These are phyloP conservation scores for Russula sp. DNA, from an alignment of 768 basidiomycete genomes.

Conservation along the genomic window DNA sequence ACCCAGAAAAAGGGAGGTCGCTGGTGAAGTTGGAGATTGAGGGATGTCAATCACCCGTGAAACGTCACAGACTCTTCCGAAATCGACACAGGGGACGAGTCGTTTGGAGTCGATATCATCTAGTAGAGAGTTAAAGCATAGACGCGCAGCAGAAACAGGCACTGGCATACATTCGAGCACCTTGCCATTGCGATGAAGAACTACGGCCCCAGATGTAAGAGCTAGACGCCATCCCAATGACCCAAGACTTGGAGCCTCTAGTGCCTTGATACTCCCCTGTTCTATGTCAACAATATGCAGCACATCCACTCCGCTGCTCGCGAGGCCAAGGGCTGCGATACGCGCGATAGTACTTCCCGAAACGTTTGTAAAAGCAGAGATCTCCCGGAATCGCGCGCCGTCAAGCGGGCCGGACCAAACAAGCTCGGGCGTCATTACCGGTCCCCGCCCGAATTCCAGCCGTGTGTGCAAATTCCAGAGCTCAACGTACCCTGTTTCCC, in stretches of 20 bases:
- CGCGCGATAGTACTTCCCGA: background rate
- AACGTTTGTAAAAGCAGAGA: slow-evolving; percentile 5
- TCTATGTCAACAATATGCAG: slow-evolving; percentile 8
- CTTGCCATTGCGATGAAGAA: slow-evolving; percentile 13
- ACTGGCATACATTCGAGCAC: slow-evolving; percentile 14
- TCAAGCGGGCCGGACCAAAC: slow-evolving; percentile 25
- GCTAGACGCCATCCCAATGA: slow-evolving; percentile 29
- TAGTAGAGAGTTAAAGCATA: background rate
- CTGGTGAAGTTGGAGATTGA: background rate
- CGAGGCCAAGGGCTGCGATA: slow-evolving; percentile 13
- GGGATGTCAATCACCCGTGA: background rate
- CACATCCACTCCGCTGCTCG: slow-evolving; percentile 4
- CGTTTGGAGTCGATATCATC: slow-evolving; percentile 1
- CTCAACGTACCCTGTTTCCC: slow-evolving; percentile 60
- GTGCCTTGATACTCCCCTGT: background rate
- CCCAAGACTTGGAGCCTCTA: slow-evolving; percentile 1
- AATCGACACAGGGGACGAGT: slow-evolving; percentile 5
- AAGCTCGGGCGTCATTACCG: slow-evolving; percentile 52
- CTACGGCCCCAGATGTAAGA: slow-evolving; percentile 10
- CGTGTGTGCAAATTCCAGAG: slow-evolving; percentile 66
- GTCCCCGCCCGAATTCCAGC: slow-evolving; percentile 46
- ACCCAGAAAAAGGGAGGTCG: slow-evolving; percentile 7
- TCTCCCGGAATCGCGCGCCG: slow-evolving; percentile 17
- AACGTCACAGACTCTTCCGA: slow-evolving; percentile 13
- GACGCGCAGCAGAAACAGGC: background rate